Percentiles rank a stretch among this genome's conserved stretches.
Conservation (phyloP, 202 grass and related monocot genomes). For the Elaeis oleifera region DNA sequence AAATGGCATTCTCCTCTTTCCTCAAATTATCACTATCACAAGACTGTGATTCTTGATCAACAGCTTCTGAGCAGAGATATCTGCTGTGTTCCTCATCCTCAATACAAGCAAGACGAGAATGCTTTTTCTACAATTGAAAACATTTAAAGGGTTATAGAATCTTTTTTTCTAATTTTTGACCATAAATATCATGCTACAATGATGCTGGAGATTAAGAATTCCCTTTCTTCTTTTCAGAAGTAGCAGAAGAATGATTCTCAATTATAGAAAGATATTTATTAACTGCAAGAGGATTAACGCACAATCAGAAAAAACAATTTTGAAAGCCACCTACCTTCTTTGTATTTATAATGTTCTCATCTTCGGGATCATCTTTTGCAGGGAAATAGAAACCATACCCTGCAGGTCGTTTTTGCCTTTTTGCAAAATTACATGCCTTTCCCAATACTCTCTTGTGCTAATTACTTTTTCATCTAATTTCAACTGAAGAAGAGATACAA, state of each 20-base stretch:
- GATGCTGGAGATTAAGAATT: no score
- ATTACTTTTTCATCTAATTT: conserved; percentile 88
- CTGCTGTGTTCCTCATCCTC: conserved; percentile 48
- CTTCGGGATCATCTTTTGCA: conserved; percentile 65
- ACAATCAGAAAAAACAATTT: neutral
- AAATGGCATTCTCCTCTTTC: conserved; percentile 60
- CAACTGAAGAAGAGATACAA: conserved; percentile 48
- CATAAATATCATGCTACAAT: no score
- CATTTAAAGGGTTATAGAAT: no score
- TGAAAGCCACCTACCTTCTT: conserved; percentile 43
- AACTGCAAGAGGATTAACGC: neutral
- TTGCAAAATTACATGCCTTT: conserved; percentile 77
- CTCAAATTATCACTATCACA: conserved; percentile 53
- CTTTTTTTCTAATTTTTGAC: no score
- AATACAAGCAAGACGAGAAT: conserved; percentile 76
- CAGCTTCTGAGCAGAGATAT: conserved; percentile 35
- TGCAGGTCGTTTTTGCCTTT: conserved; percentile 66
- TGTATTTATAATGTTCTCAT: conserved; percentile 36
- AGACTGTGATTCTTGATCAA: conserved; percentile 53
- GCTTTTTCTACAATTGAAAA: conserved; percentile 53
- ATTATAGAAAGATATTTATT: no score
- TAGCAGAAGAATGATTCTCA: no score
- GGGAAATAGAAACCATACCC: conserved; percentile 94
- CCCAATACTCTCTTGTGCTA: conserved; percentile 92
- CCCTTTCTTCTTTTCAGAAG: no score